Evolutionary conservation across 345 rosid species (phyloP).

Genomic region (Salix dunnii): DNA sequence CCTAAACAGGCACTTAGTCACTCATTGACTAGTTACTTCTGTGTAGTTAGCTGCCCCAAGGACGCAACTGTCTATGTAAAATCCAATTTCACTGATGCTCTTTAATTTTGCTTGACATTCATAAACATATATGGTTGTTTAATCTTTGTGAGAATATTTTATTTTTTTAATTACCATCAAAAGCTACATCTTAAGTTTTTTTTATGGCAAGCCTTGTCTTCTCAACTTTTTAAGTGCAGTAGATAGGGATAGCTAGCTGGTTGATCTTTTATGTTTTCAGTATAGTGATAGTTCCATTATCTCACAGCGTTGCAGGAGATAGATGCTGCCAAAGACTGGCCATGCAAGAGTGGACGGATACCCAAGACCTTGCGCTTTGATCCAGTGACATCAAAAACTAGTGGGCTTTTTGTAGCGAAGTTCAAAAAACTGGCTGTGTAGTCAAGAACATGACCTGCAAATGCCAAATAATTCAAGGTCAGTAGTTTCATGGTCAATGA

Average conservation of each 20-base stretch:
- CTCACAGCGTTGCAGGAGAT: conserved; percentile 65
- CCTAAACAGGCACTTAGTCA: no score
- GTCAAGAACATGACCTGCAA: background rate
- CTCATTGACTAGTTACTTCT: no score
- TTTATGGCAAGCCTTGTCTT: no score
- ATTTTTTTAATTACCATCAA: no score
- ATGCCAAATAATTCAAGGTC: background rate
- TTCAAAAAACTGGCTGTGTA: conserved; percentile 44
- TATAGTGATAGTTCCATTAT: background rate
- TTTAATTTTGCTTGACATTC: no score
- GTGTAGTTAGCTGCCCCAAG: no score
- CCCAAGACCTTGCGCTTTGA: conserved; percentile 80
- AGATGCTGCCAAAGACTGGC: conserved; percentile 67
- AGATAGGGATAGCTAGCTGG: background rate
- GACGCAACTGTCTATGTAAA: no score
- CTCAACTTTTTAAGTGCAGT: no score
- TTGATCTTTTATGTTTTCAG: background rate
- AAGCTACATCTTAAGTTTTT: no score
- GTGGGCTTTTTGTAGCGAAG: conserved; percentile 86
- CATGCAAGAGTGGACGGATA: conserved; percentile 68
- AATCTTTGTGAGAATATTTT: no score
- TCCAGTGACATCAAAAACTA: conserved; percentile 77
- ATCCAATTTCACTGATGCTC: no score
- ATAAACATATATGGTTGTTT: no score
- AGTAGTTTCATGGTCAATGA: background rate